Percentiles rank a stretch among this genome's conserved stretches.
These are phyloP conservation scores for Russula abietina DNA, from an alignment of 768 basidiomycete species.

Conservation along the genomic window DNA sequence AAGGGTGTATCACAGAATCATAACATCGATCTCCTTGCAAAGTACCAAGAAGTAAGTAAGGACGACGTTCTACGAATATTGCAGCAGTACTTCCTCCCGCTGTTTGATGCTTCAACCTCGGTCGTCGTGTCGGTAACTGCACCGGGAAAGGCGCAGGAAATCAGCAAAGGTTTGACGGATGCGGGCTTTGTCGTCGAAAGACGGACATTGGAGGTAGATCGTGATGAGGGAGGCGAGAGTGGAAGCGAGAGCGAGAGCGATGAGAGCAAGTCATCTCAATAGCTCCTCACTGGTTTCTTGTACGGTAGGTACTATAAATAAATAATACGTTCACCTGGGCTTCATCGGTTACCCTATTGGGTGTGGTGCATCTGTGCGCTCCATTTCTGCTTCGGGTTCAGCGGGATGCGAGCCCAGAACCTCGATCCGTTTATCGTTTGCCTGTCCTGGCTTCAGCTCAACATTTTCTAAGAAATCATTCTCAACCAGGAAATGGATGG, in stretches of 20 bases:
- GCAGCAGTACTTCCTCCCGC: constrained; percentile 69
- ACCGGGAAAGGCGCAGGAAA: constrained; percentile 69
- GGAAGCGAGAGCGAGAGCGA: constrained; percentile 31
- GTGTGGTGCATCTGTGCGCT: not conserved
- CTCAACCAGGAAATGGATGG: constrained; percentile 82
- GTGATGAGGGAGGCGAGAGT: constrained; percentile 40
- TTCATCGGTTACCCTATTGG: not conserved
- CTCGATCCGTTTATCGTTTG: constrained; percentile 55
- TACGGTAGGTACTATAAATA: constrained; percentile 12
- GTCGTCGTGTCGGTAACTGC: constrained; percentile 79
- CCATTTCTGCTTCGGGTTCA: not conserved
- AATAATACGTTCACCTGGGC: not conserved
- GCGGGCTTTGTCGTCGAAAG: constrained; percentile 79
- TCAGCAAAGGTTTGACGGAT: constrained; percentile 53
- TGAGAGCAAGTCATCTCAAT: constrained; percentile 13
- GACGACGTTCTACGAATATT: constrained; percentile 68
- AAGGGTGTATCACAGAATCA: constrained; percentile 72
- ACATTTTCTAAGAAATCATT: constrained; percentile 82
- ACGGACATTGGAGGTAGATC: constrained; percentile 57
- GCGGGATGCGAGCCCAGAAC: constrained; percentile 38
- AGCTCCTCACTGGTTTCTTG: not conserved
- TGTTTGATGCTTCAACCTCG: constrained; percentile 74
- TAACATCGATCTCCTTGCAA: constrained; percentile 69
- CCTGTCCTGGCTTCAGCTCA: constrained; percentile 76
- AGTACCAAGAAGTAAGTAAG: constrained; percentile 73